A percentile compares a stretch with the other conserved stretches of the same genome.
Evolutionary conservation across 176 grass and related monocot species (phyloP).

Genomic region (Tuctoria greenei): DNA sequence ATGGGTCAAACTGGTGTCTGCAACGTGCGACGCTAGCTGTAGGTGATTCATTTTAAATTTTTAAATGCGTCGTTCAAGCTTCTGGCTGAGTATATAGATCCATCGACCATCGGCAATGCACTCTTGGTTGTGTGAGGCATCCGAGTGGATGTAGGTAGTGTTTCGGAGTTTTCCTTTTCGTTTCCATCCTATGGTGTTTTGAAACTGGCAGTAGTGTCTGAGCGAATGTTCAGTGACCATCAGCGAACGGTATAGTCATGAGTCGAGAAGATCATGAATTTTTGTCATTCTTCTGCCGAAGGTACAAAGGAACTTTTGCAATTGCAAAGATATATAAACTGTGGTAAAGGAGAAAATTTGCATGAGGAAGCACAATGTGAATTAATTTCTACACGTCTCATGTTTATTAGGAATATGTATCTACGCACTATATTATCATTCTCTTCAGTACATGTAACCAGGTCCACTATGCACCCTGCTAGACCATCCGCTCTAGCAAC

Average conservation of each 20-base stretch:
- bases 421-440: no score
- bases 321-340: not conserved
- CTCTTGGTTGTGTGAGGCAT: not conserved
- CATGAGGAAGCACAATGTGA: not conserved
- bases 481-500: no score
- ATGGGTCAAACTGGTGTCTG: no score
- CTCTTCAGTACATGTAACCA: no score
- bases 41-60: not conserved
- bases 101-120: not conserved
- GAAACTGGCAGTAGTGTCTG: not conserved
- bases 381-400: not conserved
- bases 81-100: not conserved
- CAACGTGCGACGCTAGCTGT: not conserved
- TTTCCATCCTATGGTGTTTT: not conserved
- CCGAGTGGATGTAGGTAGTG: slow-evolving; percentile 2
- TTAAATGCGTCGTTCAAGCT: slow-evolving; percentile 3
- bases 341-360: not conserved
- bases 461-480: no score
- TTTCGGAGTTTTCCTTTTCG: not conserved
- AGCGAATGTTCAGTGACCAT: not conserved
- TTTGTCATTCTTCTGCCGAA: not conserved
- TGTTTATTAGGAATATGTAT: no score
- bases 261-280: not conserved
- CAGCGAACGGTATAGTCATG: not conserved
- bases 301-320: not conserved